Base-by-base conservation (phyloP, 768 basidiomycete genomes). In the Auricularia cornea region DNA sequence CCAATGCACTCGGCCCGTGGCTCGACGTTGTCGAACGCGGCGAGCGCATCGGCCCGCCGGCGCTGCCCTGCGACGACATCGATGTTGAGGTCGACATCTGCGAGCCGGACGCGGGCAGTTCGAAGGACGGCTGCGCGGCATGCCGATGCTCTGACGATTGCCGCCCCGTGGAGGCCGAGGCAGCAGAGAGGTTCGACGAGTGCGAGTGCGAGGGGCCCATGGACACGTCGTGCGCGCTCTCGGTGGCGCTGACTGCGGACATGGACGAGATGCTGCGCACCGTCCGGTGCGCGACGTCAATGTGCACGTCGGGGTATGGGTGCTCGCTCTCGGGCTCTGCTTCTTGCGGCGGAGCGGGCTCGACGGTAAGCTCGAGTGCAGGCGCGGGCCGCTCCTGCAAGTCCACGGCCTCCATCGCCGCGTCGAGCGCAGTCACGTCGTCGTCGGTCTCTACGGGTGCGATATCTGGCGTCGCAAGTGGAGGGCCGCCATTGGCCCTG, bases 1-100 rank as follows among this genome's bases (percentile, higher is more conserved):
- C 89, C 56, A 95, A 79, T 3, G 77, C 72, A 67, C 87, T 90
- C 11, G 89, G 89, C 23, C 89, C 88, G 61, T 60, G 31, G 54
- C 60, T 41, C 51, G 54, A 28, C 5, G 23, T 26, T 16, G 54
- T 31, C 12, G 28, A 26, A 8, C 30, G 54, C 23, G 54, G 54
- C 28, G 54, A 57, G 12, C 26, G 23, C 16, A 26, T 11, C 26
- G 20, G 20, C 6, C 44, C 44, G 10, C 44, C 44, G 20, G 20
- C 44, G 6, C 20, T 18, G 12, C 44, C 23, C 20, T 6, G 11
- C 20, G 30, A 57, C 30, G 54, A 57, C 16, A 26, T 8, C 10
- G 54, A 57, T 8, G 54, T 57, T 20, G 28, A 26, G 54, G 10
- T 57, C 26, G 51, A 52, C 51, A 28, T n/a, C 2, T 57, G 28